Evolutionary conservation across 305 asterid genomes (phyloP).

Genomic region (Fraxinus sp.): DNA sequence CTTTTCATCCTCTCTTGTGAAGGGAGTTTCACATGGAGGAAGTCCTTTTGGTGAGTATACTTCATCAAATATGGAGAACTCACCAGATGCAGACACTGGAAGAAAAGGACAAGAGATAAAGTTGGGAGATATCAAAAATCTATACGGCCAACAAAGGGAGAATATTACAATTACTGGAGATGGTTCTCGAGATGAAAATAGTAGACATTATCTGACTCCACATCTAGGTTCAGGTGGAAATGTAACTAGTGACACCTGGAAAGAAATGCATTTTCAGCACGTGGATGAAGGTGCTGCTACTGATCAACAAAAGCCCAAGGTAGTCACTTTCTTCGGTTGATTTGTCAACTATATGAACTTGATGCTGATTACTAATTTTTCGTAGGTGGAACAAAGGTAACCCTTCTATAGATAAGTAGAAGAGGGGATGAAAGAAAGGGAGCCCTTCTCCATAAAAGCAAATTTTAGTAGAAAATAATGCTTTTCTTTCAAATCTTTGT

Average conservation of each 20-base stretch:
- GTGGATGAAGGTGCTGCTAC: constrained; percentile 39
- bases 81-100: constrained; percentile 46
- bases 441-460: neutral
- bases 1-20: constrained; percentile 25
- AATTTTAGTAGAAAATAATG: neutral
- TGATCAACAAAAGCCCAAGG: constrained; percentile 69
- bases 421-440: neutral
- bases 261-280: constrained; percentile 41
- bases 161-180: constrained; percentile 37
- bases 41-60: constrained; percentile 74
- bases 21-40: constrained; percentile 58
- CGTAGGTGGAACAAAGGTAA: neutral
- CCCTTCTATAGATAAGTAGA: neutral
- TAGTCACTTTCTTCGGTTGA: constrained; percentile 14
- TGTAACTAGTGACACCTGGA: constrained; percentile 37
- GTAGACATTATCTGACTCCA: constrained; percentile 35
- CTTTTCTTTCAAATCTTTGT: neutral
- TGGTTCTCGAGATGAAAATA: constrained; percentile 50
- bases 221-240: constrained; percentile 39
- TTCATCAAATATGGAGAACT: constrained; percentile 65
- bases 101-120: constrained; percentile 60
- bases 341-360: neutral
- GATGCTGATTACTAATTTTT: neutral
- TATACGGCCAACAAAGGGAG: constrained; percentile 45
- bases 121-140: constrained; percentile 47